phyloP scores from a whole-genome alignment of 169 alveolate species.

The Plasmodium relictum region DNA sequence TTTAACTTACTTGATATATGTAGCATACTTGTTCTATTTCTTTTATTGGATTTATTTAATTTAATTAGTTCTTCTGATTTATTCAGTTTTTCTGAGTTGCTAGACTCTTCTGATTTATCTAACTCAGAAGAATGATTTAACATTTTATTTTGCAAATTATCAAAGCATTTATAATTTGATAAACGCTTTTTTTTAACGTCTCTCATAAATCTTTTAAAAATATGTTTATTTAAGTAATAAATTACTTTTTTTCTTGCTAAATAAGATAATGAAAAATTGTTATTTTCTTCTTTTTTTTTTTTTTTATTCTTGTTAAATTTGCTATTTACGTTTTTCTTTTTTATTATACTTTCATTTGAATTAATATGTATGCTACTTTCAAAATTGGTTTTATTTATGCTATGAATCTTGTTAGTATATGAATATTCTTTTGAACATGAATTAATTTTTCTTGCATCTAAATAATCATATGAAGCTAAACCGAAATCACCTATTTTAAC shows the following conservation, averaged over 20 bases:
- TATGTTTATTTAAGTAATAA: too few relatives aligned
- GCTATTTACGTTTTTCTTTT: background rate
- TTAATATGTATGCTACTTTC: background rate
- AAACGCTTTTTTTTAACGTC: too few relatives aligned
- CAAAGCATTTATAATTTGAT: too few relatives aligned
- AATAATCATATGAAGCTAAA: slow-evolving; percentile 44
- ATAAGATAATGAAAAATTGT: background rate
- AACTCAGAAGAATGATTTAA: too few relatives aligned
- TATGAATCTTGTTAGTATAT: background rate
- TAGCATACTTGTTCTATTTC: too few relatives aligned
- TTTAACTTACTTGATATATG: too few relatives aligned
- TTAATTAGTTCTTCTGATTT: too few relatives aligned
- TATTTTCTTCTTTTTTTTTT: background rate
- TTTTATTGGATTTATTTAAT: too few relatives aligned
- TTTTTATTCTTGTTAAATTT: background rate
- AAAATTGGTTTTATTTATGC: background rate
- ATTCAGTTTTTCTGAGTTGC: too few relatives aligned
- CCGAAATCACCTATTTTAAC: slow-evolving; percentile 72
- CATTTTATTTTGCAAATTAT: too few relatives aligned
- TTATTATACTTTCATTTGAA: background rate
- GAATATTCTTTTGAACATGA: background rate
- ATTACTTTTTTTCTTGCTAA: background rate
- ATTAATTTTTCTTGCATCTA: background rate
- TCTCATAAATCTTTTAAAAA: too few relatives aligned
- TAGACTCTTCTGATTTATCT: too few relatives aligned